These are phyloP conservation scores for Solanum etuberosum DNA, from an alignment of 257 asterid species.

Conservation along the genomic window DNA sequence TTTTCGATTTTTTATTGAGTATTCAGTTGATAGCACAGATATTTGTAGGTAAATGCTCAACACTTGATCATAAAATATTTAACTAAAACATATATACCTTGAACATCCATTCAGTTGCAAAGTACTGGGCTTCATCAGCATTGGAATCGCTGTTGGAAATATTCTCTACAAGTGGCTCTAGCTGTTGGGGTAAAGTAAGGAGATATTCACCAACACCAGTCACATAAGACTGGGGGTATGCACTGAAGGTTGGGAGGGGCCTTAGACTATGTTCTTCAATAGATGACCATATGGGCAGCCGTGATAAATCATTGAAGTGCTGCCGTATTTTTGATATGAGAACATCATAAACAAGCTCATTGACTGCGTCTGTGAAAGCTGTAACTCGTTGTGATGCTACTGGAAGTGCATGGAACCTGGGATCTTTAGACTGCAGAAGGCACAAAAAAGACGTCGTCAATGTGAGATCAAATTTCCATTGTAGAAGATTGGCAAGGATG, in stretches of 20 bases:
- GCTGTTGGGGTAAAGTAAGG: constrained; percentile 91
- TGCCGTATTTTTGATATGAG: constrained; percentile 82
- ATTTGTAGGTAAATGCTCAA: neutral
- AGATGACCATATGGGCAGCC: constrained; percentile 80
- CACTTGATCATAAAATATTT: neutral
- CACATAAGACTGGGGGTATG: constrained; percentile 89
- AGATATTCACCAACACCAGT: constrained; percentile 94
- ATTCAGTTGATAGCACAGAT: neutral
- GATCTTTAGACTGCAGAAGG: constrained; percentile 86
- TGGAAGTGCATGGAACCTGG: constrained; percentile 96
- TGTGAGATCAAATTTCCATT: neutral
- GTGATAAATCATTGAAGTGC: constrained; percentile 64
- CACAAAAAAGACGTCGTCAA: constrained; percentile 7
- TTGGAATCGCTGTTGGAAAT: constrained; percentile 63
- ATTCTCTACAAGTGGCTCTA: constrained; percentile 95
- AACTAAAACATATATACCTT: constrained; percentile 41
- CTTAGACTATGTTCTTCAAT: constrained; percentile 67
- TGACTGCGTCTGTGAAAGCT: constrained; percentile 89
- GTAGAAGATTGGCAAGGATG: neutral
- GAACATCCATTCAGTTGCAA: constrained; percentile 99
- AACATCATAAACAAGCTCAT: constrained; percentile 91
- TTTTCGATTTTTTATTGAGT: neutral
- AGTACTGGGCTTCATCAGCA: constrained; percentile 92
- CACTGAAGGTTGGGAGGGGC: constrained; percentile 77
- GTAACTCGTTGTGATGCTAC: constrained; percentile 77